Conservation (phyloP, 176 grass and related monocot genomes). For the Lolium multiflorum region DNA sequence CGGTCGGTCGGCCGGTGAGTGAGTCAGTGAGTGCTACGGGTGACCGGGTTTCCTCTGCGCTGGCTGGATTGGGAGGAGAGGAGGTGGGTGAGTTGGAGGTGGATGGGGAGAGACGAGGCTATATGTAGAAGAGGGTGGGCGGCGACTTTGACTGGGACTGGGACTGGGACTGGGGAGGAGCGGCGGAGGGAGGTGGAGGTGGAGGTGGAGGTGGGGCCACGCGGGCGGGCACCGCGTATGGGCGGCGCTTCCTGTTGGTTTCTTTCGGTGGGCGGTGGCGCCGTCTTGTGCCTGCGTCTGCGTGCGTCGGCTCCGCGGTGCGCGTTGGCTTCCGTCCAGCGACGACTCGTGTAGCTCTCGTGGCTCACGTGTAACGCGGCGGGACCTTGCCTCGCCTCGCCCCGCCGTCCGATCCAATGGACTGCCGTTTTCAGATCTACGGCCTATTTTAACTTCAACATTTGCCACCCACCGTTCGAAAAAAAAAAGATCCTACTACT, state of each 20-base stretch:
- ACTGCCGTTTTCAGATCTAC: too few relatives aligned
- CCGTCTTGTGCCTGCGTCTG: background rate
- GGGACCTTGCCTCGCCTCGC: background rate
- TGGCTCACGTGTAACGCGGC: background rate
- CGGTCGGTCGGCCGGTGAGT: background rate
- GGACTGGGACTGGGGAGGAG: background rate
- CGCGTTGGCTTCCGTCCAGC: background rate
- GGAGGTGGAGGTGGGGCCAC: background rate
- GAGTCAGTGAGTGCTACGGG: background rate
- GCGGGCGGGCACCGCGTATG: background rate
- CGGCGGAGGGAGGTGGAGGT: background rate
- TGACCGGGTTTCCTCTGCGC: background rate
- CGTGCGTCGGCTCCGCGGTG: background rate
- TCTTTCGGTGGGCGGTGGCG: background rate
- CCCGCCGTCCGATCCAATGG: too few relatives aligned
- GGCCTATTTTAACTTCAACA: too few relatives aligned
- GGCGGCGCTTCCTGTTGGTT: background rate
- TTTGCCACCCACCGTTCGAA: too few relatives aligned
- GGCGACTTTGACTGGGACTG: background rate
- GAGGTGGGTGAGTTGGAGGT: background rate
- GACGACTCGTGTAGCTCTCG: background rate
- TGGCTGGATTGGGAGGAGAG: background rate
- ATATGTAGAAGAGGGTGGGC: background rate
- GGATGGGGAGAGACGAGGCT: background rate
- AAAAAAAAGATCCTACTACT: too few relatives aligned